Percentiles rank a stretch among this genome's conserved stretches.
Evolutionary conservation across 345 rosid species (phyloP).

Genomic region (Carallia pectinifolia): DNA sequence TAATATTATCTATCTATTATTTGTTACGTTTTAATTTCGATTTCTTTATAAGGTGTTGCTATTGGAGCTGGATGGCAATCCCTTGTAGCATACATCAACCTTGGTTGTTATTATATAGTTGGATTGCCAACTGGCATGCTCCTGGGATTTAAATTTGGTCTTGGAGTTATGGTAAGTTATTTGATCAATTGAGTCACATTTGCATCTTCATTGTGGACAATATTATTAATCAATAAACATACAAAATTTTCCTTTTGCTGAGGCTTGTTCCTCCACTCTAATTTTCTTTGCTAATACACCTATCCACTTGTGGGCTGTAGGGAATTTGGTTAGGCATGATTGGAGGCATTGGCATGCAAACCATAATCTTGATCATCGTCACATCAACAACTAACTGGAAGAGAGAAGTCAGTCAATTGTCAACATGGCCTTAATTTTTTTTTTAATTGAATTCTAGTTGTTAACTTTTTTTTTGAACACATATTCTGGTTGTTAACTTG

Average conservation of each 20-base stretch:
- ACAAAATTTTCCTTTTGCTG: not conserved
- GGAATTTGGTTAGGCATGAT: slow-evolving; percentile 94
- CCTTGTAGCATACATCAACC: slow-evolving; percentile 77
- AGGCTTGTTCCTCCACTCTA: not conserved
- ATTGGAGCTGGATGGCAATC: slow-evolving; percentile 99
- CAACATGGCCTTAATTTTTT: too few relatives aligned
- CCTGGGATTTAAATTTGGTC: slow-evolving; percentile 68
- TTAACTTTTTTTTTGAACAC: not conserved
- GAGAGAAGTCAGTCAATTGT: slow-evolving; percentile 50
- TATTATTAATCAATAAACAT: not conserved
- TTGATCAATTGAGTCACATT: not conserved
- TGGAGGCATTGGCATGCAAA: slow-evolving; percentile 75
- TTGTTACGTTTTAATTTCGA: not conserved
- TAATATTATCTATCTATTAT: not conserved
- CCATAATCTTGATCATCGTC: slow-evolving; percentile 55
- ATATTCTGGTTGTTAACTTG: not conserved
- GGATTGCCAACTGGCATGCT: slow-evolving; percentile 86
- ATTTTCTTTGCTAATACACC: not conserved
- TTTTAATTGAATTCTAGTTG: not conserved
- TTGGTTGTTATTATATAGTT: slow-evolving; percentile 73
- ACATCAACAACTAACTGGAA: slow-evolving; percentile 75
- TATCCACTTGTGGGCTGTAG: slow-evolving; percentile 31
- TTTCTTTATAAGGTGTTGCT: slow-evolving; percentile 64
- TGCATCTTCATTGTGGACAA: not conserved
- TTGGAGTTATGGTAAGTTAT: slow-evolving; percentile 58